Evolutionary conservation across 1,139 yeast species (phyloP).

Genomic region (Lodderomyces metapsilosis): DNA sequence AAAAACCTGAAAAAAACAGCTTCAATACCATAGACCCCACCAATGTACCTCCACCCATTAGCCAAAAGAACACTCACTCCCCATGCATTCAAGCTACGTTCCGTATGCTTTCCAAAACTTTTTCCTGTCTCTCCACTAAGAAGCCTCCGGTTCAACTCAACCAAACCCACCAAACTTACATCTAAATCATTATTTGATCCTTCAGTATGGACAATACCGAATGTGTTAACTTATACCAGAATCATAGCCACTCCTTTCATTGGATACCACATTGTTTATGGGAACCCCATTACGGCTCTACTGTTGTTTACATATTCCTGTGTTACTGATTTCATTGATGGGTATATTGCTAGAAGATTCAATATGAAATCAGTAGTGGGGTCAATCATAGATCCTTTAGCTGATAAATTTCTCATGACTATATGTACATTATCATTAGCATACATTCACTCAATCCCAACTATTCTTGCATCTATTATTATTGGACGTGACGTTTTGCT

Average conservation of each 20-base stretch:
- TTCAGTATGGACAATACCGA: slow-evolving; percentile 62
- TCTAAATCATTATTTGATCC: slow-evolving; percentile 6
- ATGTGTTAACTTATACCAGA: slow-evolving; percentile 76
- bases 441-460: slow-evolving; percentile 64
- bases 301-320: slow-evolving; percentile 81
- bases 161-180: background rate
- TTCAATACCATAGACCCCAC: background rate
- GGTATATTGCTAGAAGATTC: slow-evolving; percentile 79
- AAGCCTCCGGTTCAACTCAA: slow-evolving; percentile 1
- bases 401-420: slow-evolving; percentile 90
- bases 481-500: slow-evolving; percentile 82
- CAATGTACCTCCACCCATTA: slow-evolving; percentile 3
- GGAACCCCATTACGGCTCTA: slow-evolving; percentile 62
- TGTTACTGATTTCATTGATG: slow-evolving; percentile 88
- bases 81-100: background rate
- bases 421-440: slow-evolving; percentile 78
- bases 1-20: background rate
- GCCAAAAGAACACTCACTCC: background rate
- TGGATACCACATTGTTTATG: slow-evolving; percentile 71
- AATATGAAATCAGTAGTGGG: slow-evolving; percentile 83
- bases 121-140: background rate
- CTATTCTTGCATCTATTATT: slow-evolving; percentile 67
- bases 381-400: slow-evolving; percentile 90
- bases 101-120: background rate
- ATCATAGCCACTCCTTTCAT: slow-evolving; percentile 77